Evolutionary conservation across 2,329 filamentous ascomycete genomes (phyloP), one percentile per base, ranked within the genome.

Genomic region (Botrytis elliptica): DNA sequence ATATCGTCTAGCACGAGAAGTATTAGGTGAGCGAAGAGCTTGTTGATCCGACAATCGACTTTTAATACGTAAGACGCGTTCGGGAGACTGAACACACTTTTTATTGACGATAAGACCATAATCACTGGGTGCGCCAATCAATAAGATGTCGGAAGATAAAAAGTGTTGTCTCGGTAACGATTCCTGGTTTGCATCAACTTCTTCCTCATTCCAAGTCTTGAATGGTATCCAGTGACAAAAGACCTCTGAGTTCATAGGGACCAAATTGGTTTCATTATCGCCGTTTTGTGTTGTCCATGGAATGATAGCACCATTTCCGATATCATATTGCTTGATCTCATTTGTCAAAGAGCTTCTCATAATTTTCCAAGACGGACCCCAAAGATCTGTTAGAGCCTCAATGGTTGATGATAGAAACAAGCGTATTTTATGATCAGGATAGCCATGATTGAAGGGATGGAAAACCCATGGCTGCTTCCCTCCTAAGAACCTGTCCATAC

Each of bases 241-340:
- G 9, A 71, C 38, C 16, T 65, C 46, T 25, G 44, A 63, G 29
- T 18, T 44, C 5, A 16, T 18, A 33, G 22, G 33, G 10, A 7
- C 5, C 7, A 22, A 12, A n/a, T 36, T 4, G 8, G 6, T 12
- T 33, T 42, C 36, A 33, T 22, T 7, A 5, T 0, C 16, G 6
- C 12, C 20, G 42, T 38, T 29, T 20, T 12, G 29, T 33, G 38
- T 25, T 63, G 59, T 55, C 73, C 74, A 77, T 12, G 75, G 75
- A 29, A 77, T 38, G 42, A 77, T 73, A 3, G 68, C 64, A 22
- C 75, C 74, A 73, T 77, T 75, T 4, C 76, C 76, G 36, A 77
- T 74, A 60, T 75, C 64, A 38, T 73, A 75, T 40, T 74, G 72
- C n/a, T 74, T 57, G 25, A 76, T 76, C 25, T 57, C 4, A 18